Percentiles rank a stretch among this genome's conserved stretches.
Evolutionary conservation across 164 flowering plant species (phyloP).

Genomic region (Magnolia kwangsiensis): DNA sequence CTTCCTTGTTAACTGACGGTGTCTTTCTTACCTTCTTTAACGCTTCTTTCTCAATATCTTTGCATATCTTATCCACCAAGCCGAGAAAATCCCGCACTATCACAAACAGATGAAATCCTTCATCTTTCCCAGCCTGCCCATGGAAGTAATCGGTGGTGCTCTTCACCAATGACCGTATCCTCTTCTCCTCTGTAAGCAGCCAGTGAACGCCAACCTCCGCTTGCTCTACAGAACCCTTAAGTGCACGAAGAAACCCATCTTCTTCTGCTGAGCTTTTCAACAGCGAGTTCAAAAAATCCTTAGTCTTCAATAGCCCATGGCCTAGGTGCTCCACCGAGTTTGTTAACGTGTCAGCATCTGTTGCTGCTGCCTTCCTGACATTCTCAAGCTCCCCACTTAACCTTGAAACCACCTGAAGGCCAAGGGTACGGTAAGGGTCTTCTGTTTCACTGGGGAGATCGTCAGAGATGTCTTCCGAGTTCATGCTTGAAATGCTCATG

Average conservation of each 20-base stretch:
- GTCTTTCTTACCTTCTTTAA: slow-evolving; percentile 28
- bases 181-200: slow-evolving; percentile 73
- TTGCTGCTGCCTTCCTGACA: slow-evolving; percentile 73
- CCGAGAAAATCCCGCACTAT: slow-evolving; percentile 82
- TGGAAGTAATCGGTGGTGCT: slow-evolving; percentile 88
- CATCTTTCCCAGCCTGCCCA: slow-evolving; percentile 77
- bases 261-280: slow-evolving; percentile 43
- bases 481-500: slow-evolving; percentile 49
- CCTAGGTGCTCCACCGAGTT: slow-evolving; percentile 58
- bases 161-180: slow-evolving; percentile 68
- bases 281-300: slow-evolving; percentile 50
- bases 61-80: slow-evolving; percentile 72
- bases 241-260: slow-evolving; percentile 42
- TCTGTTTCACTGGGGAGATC: slow-evolving; percentile 40
- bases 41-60: slow-evolving; percentile 47
- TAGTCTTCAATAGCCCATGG: slow-evolving; percentile 34
- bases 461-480: slow-evolving; percentile 49
- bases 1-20: slow-evolving; percentile 28
- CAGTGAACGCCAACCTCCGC: slow-evolving; percentile 57
- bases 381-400: slow-evolving; percentile 64
- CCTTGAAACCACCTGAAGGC: slow-evolving; percentile 75
- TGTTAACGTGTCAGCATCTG: slow-evolving; percentile 68
- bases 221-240: slow-evolving; percentile 56
- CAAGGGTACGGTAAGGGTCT: slow-evolving; percentile 58
- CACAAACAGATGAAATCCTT: slow-evolving; percentile 72